These are phyloP conservation scores for Phialocephala sp. DNA, from an alignment of 2,329 filamentous ascomycete genomes.

Conservation along the genomic window DNA sequence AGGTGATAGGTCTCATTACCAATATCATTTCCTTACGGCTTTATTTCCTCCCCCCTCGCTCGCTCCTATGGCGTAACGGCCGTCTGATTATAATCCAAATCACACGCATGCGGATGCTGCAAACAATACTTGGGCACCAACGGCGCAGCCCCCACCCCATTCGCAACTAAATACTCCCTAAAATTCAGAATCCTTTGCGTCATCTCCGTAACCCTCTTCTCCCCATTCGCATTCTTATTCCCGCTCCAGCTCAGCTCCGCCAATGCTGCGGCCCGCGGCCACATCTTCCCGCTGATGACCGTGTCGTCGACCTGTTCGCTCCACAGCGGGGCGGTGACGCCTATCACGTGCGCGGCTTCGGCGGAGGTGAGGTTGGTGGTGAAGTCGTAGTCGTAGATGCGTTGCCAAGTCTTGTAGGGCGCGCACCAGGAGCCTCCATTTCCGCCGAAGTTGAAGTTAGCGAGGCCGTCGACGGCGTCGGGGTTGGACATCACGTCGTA, in stretches of 20 bases:
- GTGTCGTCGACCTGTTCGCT: slow-evolving; percentile 74
- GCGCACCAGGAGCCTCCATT: slow-evolving; percentile 81
- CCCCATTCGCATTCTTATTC: slow-evolving; percentile 63
- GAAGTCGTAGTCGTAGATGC: slow-evolving; percentile 81
- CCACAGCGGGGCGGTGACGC: slow-evolving; percentile 84
- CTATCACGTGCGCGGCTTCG: slow-evolving; percentile 70
- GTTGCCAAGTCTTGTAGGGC: slow-evolving; percentile 79
- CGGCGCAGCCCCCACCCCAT: slow-evolving; percentile 55
- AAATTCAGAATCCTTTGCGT: slow-evolving; percentile 64
- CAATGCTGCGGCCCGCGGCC: slow-evolving; percentile 75
- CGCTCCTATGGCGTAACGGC: slow-evolving; percentile 16
- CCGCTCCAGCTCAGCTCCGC: slow-evolving; percentile 79
- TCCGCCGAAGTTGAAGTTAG: slow-evolving; percentile 56
- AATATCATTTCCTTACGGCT: too few relatives aligned
- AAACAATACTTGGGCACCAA: slow-evolving; percentile 63
- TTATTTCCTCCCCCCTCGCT: too few relatives aligned
- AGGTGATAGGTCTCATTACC: too few relatives aligned
- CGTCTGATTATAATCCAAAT: slow-evolving; percentile 58
- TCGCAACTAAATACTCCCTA: slow-evolving; percentile 62
- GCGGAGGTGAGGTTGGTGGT: slow-evolving; percentile 64
- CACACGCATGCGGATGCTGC: slow-evolving; percentile 62
- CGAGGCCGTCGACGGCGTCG: slow-evolving; percentile 63
- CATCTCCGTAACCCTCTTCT: slow-evolving; percentile 66
- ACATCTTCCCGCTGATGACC: slow-evolving; percentile 75
- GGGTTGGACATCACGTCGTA: slow-evolving; percentile 61